Evolutionary conservation across 75 land plant species (phyloP).

Genomic region (Selaginella tamariscina): DNA sequence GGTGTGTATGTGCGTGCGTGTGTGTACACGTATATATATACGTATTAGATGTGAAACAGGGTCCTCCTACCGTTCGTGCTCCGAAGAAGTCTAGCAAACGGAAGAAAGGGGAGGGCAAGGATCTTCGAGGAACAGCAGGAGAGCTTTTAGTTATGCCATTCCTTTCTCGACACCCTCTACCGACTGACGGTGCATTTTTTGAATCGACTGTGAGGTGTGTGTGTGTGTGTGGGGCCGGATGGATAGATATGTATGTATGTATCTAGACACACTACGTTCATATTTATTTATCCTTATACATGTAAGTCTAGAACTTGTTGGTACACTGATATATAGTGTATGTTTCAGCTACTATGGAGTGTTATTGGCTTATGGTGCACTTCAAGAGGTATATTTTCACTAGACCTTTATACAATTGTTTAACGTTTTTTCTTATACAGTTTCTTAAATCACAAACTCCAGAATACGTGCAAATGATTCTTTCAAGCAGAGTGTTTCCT

Average conservation of each 20-base stretch:
- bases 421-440: slow-evolving; percentile 25
- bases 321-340: not conserved
- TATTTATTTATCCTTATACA: not conserved
- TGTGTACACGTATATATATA: not conserved
- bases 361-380: slow-evolving; percentile 71
- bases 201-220: slow-evolving; percentile 22
- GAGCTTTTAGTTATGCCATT: slow-evolving; percentile 72
- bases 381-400: slow-evolving; percentile 43
- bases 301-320: not conserved
- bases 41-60: slow-evolving; percentile 33
- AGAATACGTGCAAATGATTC: slow-evolving; percentile 31
- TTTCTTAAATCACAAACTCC: slow-evolving; percentile 54
- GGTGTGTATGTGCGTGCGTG: not conserved
- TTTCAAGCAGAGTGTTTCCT: slow-evolving; percentile 52
- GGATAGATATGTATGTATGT: no score
- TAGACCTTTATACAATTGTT: not conserved
- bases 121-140: slow-evolving; percentile 41
- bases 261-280: no score
- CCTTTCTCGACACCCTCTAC: slow-evolving; percentile 57
- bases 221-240: not conserved
- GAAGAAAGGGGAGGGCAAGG: slow-evolving; percentile 47
- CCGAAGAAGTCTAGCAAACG: slow-evolving; percentile 39
- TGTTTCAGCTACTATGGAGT: slow-evolving; percentile 71
- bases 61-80: slow-evolving; percentile 42
- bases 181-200: slow-evolving; percentile 32